These are phyloP conservation scores for Nitzschia inconspicua DNA, from an alignment of 108 stramenopile genomes.

Conservation along the genomic window DNA sequence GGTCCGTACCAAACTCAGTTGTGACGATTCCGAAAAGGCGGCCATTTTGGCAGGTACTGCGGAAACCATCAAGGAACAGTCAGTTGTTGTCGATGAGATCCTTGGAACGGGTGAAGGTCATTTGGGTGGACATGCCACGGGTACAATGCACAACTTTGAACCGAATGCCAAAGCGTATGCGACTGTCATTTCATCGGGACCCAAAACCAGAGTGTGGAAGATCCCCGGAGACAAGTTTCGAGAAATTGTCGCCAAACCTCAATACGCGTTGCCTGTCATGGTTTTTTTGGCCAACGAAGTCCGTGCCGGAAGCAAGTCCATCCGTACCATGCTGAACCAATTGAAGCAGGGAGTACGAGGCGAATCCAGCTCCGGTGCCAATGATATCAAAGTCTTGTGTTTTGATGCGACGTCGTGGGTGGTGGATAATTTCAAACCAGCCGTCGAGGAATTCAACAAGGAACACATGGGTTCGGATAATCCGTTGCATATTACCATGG, in stretches of 20 bases:
- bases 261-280: conserved; percentile 36
- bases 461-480: too few species aligned
- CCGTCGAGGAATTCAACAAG: conserved; percentile 45
- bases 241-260: conserved; percentile 15
- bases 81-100: conserved; percentile 24
- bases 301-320: conserved; percentile 19
- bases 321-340: conserved; percentile 17
- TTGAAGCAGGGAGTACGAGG: background rate
- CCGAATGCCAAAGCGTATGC: conserved; percentile 35
- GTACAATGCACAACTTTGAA: conserved; percentile 29
- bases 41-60: background rate
- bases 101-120: conserved; percentile 37
- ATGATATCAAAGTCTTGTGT: conserved; percentile 45
- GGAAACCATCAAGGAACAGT: conserved; percentile 8
- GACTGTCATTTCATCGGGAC: conserved; percentile 32
- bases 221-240: conserved; percentile 36
- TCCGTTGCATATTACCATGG: conserved; percentile 43
- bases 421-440: conserved; percentile 39
- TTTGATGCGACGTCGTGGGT: conserved; percentile 69
- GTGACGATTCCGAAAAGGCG: background rate
- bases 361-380: conserved; percentile 1
- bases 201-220: conserved; percentile 44
- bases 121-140: conserved; percentile 53
- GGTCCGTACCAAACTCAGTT: conserved; percentile 1
- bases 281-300: conserved; percentile 17